Percentiles rank a stretch among this genome's conserved stretches.
Evolutionary conservation across 2,329 filamentous ascomycete species (phyloP).

Genomic region (Aureobasidium musti): DNA sequence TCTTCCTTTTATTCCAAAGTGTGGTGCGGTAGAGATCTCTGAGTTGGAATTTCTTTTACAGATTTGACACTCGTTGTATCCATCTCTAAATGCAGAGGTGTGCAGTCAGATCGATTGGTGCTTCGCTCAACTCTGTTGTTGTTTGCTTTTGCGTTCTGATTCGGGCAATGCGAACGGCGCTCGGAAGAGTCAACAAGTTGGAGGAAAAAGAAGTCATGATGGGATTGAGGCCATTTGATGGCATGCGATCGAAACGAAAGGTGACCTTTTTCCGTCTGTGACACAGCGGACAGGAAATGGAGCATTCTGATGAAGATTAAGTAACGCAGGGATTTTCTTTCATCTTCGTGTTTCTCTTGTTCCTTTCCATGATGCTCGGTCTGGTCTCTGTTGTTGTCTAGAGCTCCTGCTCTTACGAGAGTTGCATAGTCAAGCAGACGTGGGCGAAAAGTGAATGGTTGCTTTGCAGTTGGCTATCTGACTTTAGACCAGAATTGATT

Average conservation of each 20-base stretch:
- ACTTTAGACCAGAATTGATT: constrained; percentile 27
- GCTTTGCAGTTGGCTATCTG: constrained; percentile 22
- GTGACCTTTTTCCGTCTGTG: constrained; percentile 17
- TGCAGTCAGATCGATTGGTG: neutral
- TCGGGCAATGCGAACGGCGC: neutral
- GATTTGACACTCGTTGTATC: constrained; percentile 17
- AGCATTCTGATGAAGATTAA: constrained; percentile 18
- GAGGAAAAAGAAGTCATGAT: constrained; percentile 12
- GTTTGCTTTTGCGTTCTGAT: constrained; percentile 19
- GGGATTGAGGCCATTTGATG: neutral
- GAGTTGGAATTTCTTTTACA: constrained; percentile 4
- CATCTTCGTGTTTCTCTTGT: constrained; percentile 19
- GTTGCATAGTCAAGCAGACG: constrained; percentile 15
- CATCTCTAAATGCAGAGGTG: constrained; percentile 12
- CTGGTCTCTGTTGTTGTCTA: constrained; percentile 15
- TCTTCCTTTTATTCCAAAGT: constrained; percentile 20
- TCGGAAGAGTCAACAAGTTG: constrained; percentile 16
- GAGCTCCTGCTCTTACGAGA: constrained; percentile 18
- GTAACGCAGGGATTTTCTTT: constrained; percentile 23
- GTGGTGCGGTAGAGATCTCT: constrained; percentile 22
- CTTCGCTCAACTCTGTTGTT: constrained; percentile 6
- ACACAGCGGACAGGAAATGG: constrained; percentile 14
- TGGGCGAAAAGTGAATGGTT: constrained; percentile 22
- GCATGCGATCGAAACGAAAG: neutral
- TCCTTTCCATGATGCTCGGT: constrained; percentile 14